Base-by-base conservation (phyloP, 2,329 filamentous ascomycete genomes). In the Ophiostoma sp. region DNA sequence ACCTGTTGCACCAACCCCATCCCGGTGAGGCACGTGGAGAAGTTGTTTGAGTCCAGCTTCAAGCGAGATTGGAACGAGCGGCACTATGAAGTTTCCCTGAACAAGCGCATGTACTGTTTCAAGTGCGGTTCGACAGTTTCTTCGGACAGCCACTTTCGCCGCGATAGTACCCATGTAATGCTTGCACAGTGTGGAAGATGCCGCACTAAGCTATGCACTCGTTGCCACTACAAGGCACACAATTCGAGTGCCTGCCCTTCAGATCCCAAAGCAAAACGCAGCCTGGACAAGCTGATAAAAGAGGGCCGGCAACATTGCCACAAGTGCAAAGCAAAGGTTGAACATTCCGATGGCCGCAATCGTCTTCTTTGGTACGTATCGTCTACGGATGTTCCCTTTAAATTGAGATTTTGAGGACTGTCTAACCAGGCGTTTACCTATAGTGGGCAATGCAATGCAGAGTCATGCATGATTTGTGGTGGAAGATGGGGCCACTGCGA, bases 381-480 rank as follows among this genome's bases (percentile, higher is more conserved):
- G 11, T 57, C 52, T 57, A 13, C 27, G 7, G 52, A 6, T 10
- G 67, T 6, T 3, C 35, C 33, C 20, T 39, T 20, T 54, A 27
- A 10, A 27, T 10, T 65, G 15, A 57, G 23, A 33, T 73, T 76
- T 71, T n/a, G 1, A 20, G 23, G 4, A 13, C 23, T 52, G 33
- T 52, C 65, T 48, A 52, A 67, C 39, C 27, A 20, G 11, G 15
- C 27, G 27, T 33, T 33, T 15, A 31, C 13, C 20, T 3, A 23
- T 7, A 67, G 65, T 10, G 23, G 20, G 4, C 15, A 35, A 70
- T 96, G 93, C 76, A 89, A 87, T 69, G 91, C 91, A 36, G 86
- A 96, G 75, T 96, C 96, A 76, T 97, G 93, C 80, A 93, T 95
- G 86, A 85, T 92, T 35, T 97, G 93, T 77, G 93, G 91, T 31